Evolutionary conservation across 1,284 basidiomycete genomes (phyloP).

Genomic region (Phellopilus nigrolimitatus): DNA sequence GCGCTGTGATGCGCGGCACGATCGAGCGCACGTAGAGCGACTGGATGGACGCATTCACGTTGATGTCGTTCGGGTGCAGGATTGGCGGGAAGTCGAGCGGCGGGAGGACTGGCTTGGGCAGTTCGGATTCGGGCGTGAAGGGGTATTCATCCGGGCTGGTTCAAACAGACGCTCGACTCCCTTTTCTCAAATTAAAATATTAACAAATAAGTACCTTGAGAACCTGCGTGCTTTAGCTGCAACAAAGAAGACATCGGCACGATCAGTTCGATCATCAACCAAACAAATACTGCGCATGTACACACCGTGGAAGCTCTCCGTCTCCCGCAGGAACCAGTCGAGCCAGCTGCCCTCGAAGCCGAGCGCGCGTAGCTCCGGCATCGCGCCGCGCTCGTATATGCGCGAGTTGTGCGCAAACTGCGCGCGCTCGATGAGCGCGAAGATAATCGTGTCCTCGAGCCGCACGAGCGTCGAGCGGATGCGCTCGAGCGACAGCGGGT

Average conservation of each 20-base stretch:
- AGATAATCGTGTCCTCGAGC: slow-evolving; percentile 98
- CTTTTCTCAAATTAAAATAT: neutral
- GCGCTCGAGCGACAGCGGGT: slow-evolving; percentile 79
- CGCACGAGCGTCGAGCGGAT: slow-evolving; percentile 86
- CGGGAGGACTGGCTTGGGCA: slow-evolving; percentile 82
- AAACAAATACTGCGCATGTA: slow-evolving; percentile 19
- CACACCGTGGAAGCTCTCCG: slow-evolving; percentile 90
- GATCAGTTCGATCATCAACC: slow-evolving; percentile 3
- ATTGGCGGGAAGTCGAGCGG: slow-evolving; percentile 74
- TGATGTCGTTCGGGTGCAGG: slow-evolving; percentile 79
- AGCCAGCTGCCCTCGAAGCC: slow-evolving; percentile 87
- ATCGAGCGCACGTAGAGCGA: slow-evolving; percentile 84
- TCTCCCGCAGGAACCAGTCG: slow-evolving; percentile 97
- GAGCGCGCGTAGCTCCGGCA: slow-evolving; percentile 68
- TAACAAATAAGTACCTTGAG: slow-evolving; percentile 58
- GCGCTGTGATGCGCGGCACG: slow-evolving; percentile 77
- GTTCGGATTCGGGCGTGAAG: slow-evolving; percentile 64
- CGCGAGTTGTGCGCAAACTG: slow-evolving; percentile 94
- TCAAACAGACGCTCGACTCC: slow-evolving; percentile 3
- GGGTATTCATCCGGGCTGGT: slow-evolving; percentile 94
- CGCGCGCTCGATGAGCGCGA: slow-evolving; percentile 92
- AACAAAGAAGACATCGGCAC: neutral
- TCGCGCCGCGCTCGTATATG: slow-evolving; percentile 81
- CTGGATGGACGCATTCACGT: slow-evolving; percentile 84
- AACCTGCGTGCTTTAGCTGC: slow-evolving; percentile 90